Evolutionary conservation across 805 yeast species (phyloP).

Genomic region (Nakazawaea wyomingensis): DNA sequence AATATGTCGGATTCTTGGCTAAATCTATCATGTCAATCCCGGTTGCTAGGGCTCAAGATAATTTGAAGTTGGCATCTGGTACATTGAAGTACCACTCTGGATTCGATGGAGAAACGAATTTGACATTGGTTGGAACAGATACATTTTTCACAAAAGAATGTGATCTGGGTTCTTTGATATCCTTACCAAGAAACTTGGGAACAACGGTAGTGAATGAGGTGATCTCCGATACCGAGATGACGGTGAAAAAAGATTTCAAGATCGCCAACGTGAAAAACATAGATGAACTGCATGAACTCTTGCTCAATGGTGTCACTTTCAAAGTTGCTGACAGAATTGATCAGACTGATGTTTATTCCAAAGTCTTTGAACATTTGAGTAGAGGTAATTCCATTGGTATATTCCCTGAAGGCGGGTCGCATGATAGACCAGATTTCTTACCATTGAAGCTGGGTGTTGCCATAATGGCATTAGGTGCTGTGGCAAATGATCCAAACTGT

Average conservation of each 20-base stretch:
- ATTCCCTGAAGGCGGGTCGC: conserved; percentile 98
- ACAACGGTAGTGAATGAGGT: conserved; percentile 65
- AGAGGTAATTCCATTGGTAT: conserved; percentile 83
- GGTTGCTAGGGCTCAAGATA: conserved; percentile 89
- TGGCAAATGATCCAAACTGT: conserved; percentile 69
- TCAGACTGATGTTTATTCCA: conserved; percentile 76
- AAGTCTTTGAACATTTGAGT: conserved; percentile 79
- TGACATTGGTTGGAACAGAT: conserved; percentile 53
- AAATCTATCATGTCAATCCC: conserved; percentile 80
- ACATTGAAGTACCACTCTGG: conserved; percentile 43
- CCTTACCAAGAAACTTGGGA: conserved; percentile 75
- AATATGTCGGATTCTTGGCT: conserved; percentile 70
- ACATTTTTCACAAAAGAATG: conserved; percentile 66
- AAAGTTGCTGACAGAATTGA: conserved; percentile 80
- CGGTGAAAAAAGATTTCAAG: conserved; percentile 64
- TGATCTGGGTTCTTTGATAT: conserved; percentile 59
- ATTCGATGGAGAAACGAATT: conserved; percentile 37
- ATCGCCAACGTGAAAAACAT: conserved; percentile 31
- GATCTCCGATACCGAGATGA: conserved; percentile 64
- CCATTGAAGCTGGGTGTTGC: conserved; percentile 98
- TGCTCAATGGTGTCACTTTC: conserved; percentile 50
- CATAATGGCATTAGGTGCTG: conserved; percentile 94
- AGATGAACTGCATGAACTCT: conserved; percentile 32
- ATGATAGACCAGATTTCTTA: conserved; percentile 84
- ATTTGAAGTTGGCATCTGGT: conserved; percentile 64